These are phyloP conservation scores for Gynandropsis gynandra DNA, from an alignment of 345 rosid species.

Conservation along the genomic window DNA sequence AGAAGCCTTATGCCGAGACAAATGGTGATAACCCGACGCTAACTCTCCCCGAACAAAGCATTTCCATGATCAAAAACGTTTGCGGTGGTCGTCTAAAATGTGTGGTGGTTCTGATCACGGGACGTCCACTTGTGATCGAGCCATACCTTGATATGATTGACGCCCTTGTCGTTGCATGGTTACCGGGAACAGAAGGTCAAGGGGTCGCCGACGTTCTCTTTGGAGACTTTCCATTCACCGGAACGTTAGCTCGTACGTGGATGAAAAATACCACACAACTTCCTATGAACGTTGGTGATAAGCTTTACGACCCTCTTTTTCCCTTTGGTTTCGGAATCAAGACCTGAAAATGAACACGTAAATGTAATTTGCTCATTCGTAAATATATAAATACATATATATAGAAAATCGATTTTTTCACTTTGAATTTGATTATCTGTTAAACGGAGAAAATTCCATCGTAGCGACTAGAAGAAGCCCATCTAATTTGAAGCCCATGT, in stretches of 20 bases:
- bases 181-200: constrained; percentile 71
- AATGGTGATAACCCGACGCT: constrained; percentile 49
- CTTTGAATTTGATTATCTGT: too few species aligned
- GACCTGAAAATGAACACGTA: constrained; percentile 19
- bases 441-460: too few species aligned
- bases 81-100: constrained; percentile 46
- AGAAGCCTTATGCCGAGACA: constrained; percentile 58
- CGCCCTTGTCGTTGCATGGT: constrained; percentile 70
- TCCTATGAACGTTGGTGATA: constrained; percentile 67
- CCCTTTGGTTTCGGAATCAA: constrained; percentile 54
- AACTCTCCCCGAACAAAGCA: constrained; percentile 43
- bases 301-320: constrained; percentile 59
- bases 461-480: too few species aligned
- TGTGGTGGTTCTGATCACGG: constrained; percentile 54
- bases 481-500: too few species aligned
- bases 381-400: too few species aligned
- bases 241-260: constrained; percentile 65
- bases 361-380: too few species aligned
- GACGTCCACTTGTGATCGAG: constrained; percentile 58
- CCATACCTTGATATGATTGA: constrained; percentile 36
- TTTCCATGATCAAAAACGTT: constrained; percentile 36
- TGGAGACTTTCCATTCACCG: constrained; percentile 59
- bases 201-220: constrained; percentile 67
- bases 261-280: constrained; percentile 56
- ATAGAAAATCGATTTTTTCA: too few species aligned